Base-by-base conservation (phyloP, 495 filamentous ascomycete species). In the Bombardia bombarda region DNA sequence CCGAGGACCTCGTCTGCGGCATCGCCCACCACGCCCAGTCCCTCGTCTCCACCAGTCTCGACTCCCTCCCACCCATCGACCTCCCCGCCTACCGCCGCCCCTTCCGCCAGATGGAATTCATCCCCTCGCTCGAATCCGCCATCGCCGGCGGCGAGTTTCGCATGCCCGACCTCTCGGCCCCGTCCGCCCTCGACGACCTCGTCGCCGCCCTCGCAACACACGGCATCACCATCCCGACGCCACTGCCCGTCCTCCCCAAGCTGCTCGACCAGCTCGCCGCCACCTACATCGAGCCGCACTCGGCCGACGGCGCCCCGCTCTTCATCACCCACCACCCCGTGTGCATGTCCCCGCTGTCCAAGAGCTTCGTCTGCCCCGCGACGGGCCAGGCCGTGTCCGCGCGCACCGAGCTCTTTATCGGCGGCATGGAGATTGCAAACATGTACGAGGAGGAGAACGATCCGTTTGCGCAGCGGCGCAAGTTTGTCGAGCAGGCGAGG, bases 381-480 rank as follows among this genome's bases (percentile, higher is more conserved):
- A 86, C 77, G 0, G 62, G 70, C n/a, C 87, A 94, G 49, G 42
- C 60, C 7, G 65, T 79, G 7, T 80, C 88, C 3, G 85, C 87
- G 3, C 82, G 92, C 31, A 85, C 82, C 2, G 92, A 98, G 60
- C 78, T 98, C 28, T 97, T 96, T 65, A 75, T 95, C 54, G 58
- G 74, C 31, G 80, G 82, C 12, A 72, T 73, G 34, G 92, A 98
- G 55, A 65, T 94, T 24, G 85, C 90, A 7, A 98, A 98, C 60
- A 87, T 84, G 55, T 98, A 98, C 67, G 92, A 98, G 65, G 92
- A 98, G 66, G 92, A 98, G 64, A 98, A 97, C 63, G 86, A 86
- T 33, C 93, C 92, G 0, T 80, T 80, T 22, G 86, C 83, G 45
- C 92, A 98, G 61, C 72, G 87, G 18, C 70, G 79, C 40, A 98